Evolutionary conservation across 225 moss, liverwort and hornwort genomes (phyloP).

Genomic region (Sphagnum contortum): DNA sequence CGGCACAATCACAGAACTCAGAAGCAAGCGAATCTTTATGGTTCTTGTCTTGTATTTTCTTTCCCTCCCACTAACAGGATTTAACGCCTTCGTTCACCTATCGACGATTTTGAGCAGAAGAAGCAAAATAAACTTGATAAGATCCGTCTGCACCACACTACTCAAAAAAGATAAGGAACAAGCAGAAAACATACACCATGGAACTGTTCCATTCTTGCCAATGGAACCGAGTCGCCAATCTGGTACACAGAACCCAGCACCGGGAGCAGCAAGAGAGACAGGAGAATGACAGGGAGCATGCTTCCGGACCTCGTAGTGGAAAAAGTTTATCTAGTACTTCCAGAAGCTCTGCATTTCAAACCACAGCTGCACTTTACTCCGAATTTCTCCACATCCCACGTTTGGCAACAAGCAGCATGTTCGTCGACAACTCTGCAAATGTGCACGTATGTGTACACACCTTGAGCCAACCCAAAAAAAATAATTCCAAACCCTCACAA

Average conservation of each 20-base stretch:
- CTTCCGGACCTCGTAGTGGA: no score
- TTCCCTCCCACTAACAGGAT: neutral
- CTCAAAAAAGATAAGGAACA: neutral
- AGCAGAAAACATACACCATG: constrained; percentile 20
- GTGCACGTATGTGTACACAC: no score
- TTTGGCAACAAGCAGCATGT: no score
- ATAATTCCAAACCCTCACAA: no score
- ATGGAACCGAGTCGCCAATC: constrained; percentile 56
- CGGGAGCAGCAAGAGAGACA: no score
- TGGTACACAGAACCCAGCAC: constrained; percentile 27
- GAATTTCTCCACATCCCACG: no score
- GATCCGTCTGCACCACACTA: neutral
- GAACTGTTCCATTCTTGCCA: constrained; percentile 43
- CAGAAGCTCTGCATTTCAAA: no score
- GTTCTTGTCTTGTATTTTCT: neutral
- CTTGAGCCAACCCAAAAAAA: no score
- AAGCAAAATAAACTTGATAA: neutral
- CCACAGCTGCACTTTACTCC: no score
- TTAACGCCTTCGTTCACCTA: neutral
- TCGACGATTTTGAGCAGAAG: neutral
- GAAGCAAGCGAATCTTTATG: neutral
- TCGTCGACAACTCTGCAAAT: no score
- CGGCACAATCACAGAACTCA: neutral
- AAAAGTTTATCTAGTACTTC: no score
- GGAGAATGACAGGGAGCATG: no score